Percentiles rank a stretch among this genome's conserved stretches.
phyloP scores from a whole-genome alignment of 352 stramenopile genomes.

The Pythium sukuiense region DNA sequence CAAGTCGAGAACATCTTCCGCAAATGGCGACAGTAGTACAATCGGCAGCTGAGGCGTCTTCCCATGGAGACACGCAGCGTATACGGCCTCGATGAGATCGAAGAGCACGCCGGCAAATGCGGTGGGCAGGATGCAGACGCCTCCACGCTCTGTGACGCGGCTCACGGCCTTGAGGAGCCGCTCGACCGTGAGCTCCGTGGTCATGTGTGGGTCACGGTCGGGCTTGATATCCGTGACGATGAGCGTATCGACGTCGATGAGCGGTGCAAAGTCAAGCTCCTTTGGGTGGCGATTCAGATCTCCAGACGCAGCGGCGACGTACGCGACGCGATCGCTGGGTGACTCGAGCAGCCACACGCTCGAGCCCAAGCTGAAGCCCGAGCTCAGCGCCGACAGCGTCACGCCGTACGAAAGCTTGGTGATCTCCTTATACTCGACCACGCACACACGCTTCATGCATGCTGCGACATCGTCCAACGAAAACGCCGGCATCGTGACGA shows the following conservation, averaged over 20 bases:
- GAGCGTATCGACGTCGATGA: constrained; percentile 79
- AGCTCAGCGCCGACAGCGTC: constrained; percentile 71
- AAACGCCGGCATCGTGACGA: constrained; percentile 20
- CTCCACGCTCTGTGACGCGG: constrained; percentile 61
- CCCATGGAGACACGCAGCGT: constrained; percentile 44
- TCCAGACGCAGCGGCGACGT: constrained; percentile 71
- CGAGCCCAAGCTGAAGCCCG: constrained; percentile 68
- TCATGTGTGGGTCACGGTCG: constrained; percentile 68
- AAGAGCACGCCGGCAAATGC: constrained; percentile 66
- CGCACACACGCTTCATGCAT: constrained; percentile 45
- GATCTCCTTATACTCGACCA: constrained; percentile 65
- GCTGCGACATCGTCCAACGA: constrained; percentile 47
- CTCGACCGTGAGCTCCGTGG: constrained; percentile 74
- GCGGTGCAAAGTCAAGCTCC: constrained; percentile 70
- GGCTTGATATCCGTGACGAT: constrained; percentile 77
- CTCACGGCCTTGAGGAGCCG: constrained; percentile 55
- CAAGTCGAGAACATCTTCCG: constrained; percentile 47
- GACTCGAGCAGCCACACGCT: constrained; percentile 75
- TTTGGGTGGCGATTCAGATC: constrained; percentile 87
- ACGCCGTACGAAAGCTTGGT: constrained; percentile 64
- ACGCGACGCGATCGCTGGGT: constrained; percentile 66
- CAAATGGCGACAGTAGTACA: constrained; percentile 64
- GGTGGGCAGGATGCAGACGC: constrained; percentile 68
- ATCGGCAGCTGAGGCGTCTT: constrained; percentile 53
- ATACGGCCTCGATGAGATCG: constrained; percentile 75